Base-by-base conservation (phyloP, 2,329 filamentous ascomycete species). In the Orbilia oligospora region DNA sequence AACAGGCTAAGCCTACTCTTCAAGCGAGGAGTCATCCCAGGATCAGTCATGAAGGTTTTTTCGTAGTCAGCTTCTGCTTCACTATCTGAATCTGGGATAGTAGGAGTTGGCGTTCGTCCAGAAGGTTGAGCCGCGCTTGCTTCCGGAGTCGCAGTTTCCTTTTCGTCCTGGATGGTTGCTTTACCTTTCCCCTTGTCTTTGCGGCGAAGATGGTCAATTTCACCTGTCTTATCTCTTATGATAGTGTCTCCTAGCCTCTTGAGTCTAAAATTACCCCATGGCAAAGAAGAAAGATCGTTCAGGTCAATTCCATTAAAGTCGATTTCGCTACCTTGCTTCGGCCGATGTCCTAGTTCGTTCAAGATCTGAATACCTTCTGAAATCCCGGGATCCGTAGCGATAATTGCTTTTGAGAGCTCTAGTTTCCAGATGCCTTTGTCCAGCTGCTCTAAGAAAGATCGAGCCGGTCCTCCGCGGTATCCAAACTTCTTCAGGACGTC, bases 401-500 rank as follows among this genome's bases (percentile, higher is more conserved):
- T n/a, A 22, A 76, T 70, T 5, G 46, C 71, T 5, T 76, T 22
- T 10, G 46, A 38, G 44, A 76, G 22, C n/a, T 76, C 66, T 5
- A 20, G 12, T 22, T 64, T 76, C 72, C 72, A 76, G 18, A 58
- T 61, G 0, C 66, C 65, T 18, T 56, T 24, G 8, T 66, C 64
- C 6, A 76, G 22, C n/a, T 30, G 30, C 6, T 63, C 49, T 8
- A 77, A 16, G 58, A 77, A 77, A 0, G 56, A 38, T n/a, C 16
- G 5, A 8, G 67, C 30, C 4, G 58, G 58, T 10, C 72, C 67
- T 27, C 61, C 61, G 2, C 49, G 51, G 18, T 77, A 77, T 3
- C 72, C 72, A 27, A 70, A 16, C 22, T 67, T 71, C 6, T 71
- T 46, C 5, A 77, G 49, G n/a, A 58, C 65, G n/a, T 61, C 66